Evolutionary conservation across 805 yeast species (phyloP).

Genomic region (Saturnispora diversa): DNA sequence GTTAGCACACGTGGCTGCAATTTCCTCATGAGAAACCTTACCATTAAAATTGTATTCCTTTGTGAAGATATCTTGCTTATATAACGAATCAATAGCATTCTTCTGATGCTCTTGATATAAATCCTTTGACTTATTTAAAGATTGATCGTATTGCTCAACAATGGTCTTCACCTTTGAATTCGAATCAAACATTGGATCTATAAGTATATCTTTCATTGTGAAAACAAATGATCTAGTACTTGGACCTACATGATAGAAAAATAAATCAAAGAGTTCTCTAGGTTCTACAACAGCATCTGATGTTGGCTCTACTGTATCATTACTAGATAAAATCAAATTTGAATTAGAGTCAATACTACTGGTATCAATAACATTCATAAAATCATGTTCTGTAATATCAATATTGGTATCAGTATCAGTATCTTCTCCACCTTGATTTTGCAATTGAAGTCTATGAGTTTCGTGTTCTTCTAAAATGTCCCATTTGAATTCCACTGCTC

Average conservation of each 20-base stretch:
- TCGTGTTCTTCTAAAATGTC: slow-evolving; percentile 39
- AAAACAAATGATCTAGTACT: slow-evolving; percentile 58
- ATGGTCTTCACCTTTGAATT: slow-evolving; percentile 33
- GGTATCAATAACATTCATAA: slow-evolving; percentile 57
- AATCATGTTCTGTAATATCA: slow-evolving; percentile 32
- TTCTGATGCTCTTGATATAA: slow-evolving; percentile 51
- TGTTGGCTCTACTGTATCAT: slow-evolving; percentile 38
- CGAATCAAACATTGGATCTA: slow-evolving; percentile 48
- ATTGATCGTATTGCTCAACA: slow-evolving; percentile 35
- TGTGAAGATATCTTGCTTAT: slow-evolving; percentile 46
- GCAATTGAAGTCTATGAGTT: slow-evolving; percentile 2
- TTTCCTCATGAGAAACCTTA: slow-evolving; percentile 64
- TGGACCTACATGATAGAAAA: slow-evolving; percentile 64
- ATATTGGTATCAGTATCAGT: slow-evolving; percentile 21
- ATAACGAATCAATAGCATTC: slow-evolving; percentile 49
- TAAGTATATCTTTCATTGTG: slow-evolving; percentile 54
- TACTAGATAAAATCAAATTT: slow-evolving; percentile 48
- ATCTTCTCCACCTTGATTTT: slow-evolving; percentile 23
- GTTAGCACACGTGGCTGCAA: slow-evolving; percentile 78
- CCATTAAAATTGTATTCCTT: slow-evolving; percentile 30
- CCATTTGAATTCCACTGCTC: slow-evolving; percentile 64
- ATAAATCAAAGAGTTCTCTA: slow-evolving; percentile 52
- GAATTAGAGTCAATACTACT: slow-evolving; percentile 68
- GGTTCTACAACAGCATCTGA: slow-evolving; percentile 24
- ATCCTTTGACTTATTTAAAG: slow-evolving; percentile 43